Base-by-base conservation (phyloP, 2,329 filamentous ascomycete genomes). In the Phaeosphaeriaceae sp. region DNA sequence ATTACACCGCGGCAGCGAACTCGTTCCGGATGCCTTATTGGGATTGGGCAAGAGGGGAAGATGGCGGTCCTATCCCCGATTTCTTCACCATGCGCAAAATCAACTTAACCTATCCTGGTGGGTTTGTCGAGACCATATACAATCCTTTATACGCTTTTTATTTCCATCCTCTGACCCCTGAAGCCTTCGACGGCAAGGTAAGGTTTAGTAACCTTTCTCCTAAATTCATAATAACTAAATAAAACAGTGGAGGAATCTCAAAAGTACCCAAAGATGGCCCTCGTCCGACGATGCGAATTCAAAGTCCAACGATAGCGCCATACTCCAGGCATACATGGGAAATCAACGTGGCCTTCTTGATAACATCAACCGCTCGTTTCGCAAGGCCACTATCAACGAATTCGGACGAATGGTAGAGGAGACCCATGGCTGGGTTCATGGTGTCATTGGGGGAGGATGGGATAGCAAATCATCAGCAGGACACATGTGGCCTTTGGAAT, bases 401-500 rank as follows among this genome's bases (percentile, higher is more conserved):
- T 66, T 60, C 86, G 81, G 44, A 70, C 37, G 45, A 6, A 46
- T 41, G 2, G 18, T 63, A 1, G 65, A 68, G 46, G 47, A 54
- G 21, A 53, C 58, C 3, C 69, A 72, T 47, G 66, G 67, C 6
- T 60, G 54, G 54, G 50, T 72, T 8, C 69, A 72, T 37, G 56
- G 56, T 21, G 32, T 84, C 3, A 83, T 82, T 47, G 88, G 64
- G 2, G 62, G 62, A 1, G 61, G 61, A 11, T 66, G 54, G 32
- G 28, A 42, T 2, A 45, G 44, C 11, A 20, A 47, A 9, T 47
- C 35, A 16, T 36, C 48, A 9, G 20, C 80, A 29, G 87, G 88
- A 1, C 87, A 90, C 61, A 88, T 93, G 85, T 84, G 85, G 39
- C 87, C 86, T 60, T 82, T 90, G 12, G 63, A 70, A 9, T 87